These are phyloP conservation scores for Yarrowia yakushimensis DNA, from an alignment of 805 yeast species.

Conservation along the genomic window DNA sequence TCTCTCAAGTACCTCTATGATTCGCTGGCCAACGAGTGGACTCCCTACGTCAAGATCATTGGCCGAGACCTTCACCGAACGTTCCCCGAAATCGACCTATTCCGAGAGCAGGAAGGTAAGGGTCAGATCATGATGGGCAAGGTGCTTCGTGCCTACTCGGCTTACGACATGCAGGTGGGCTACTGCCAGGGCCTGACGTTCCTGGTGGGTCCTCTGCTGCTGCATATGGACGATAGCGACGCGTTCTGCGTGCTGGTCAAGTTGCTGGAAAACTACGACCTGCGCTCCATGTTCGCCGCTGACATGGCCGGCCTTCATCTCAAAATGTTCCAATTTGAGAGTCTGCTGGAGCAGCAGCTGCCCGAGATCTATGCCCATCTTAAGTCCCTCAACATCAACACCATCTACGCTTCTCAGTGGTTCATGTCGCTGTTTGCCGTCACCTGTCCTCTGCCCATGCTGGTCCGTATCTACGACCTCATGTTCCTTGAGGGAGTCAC, in stretches of 20 bases:
- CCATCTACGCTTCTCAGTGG: constrained; percentile 59
- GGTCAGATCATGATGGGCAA: constrained; percentile 50
- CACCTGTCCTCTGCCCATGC: constrained; percentile 54
- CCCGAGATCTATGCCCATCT: constrained; percentile 47
- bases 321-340: constrained; percentile 52
- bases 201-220: constrained; percentile 55
- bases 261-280: constrained; percentile 57
- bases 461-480: constrained; percentile 50
- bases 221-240: constrained; percentile 43
- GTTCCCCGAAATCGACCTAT: constrained; percentile 52
- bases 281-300: constrained; percentile 51
- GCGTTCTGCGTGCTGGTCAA: constrained; percentile 52
- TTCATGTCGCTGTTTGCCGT: constrained; percentile 58
- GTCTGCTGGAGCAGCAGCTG: constrained; percentile 43
- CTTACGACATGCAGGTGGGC: constrained; percentile 62
- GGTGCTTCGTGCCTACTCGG: constrained; percentile 58
- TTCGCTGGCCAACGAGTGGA: constrained; percentile 42
- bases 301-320: constrained; percentile 53
- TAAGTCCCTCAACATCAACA: constrained; percentile 42
- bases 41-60: constrained; percentile 47
- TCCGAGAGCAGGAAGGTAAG: constrained; percentile 42
- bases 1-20: constrained; percentile 37
- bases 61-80: constrained; percentile 58
- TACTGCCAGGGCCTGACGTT: constrained; percentile 67
- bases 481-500: constrained; percentile 54